Evolutionary conservation across 805 yeast species (phyloP), one percentile per base, ranked within the genome.

Genomic region (Wickerhamomyces alni): DNA sequence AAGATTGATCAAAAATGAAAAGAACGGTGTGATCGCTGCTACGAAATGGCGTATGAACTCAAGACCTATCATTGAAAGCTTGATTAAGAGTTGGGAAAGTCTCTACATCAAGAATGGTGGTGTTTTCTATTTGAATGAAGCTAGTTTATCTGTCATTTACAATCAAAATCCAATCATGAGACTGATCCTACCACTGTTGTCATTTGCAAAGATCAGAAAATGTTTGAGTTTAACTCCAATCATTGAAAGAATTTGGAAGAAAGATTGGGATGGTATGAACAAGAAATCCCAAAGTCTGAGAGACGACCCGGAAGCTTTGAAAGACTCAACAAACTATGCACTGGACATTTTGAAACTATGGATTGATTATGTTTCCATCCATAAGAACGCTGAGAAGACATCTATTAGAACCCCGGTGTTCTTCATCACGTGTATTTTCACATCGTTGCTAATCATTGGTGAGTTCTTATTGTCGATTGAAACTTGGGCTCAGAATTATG

Each of bases 331-430:
- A 2, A 69, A 67, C 31, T 72, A 75, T 48, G 74, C 81, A 1
- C 53, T 80, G 33, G 79, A 72, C 43, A 73, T 82, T 22, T 65
- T 84, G 39, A 73, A 78, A 43, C 62, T 82, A 30, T 84, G 93
- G 94, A 75, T 77, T 35, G 82, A 78, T 45, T 77, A 81, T 36
- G 78, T 81, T n/a, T 72, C 82, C 3, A 74, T 78, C 36, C 73
- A 72, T 22, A 73, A 74, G 38, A 82, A 81, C 55, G 79, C 83
- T 1, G 80, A 76, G 46, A 74, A 76, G 54, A 77, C 84, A 0
- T 76, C 86, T 1, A 70, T 82, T 25, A 66, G 87, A 46, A 82
- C 91, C 0, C 93, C 93, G 2, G 82, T 82, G 21, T 82, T 81
- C 57, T 80, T 84, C 51, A 71, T 82, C 24, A 78, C 87, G 1